Evolutionary conservation across 1,284 basidiomycete species (phyloP).

Genomic region (Kwoniella shivajii): DNA sequence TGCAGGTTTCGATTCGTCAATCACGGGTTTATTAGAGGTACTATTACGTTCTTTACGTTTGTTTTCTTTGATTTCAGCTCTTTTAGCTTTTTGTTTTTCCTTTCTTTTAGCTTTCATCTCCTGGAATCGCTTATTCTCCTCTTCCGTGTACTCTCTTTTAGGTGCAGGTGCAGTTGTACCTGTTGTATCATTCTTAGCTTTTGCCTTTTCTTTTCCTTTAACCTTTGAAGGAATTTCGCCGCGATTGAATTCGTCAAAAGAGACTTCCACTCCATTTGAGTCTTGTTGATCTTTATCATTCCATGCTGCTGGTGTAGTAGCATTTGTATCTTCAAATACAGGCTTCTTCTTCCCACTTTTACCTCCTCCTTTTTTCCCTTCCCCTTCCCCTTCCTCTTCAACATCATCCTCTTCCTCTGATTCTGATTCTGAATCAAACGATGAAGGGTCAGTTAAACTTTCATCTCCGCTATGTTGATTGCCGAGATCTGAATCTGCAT

Average conservation of each 20-base stretch:
- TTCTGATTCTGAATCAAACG: constrained; percentile 16
- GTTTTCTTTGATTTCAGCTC: constrained; percentile 31
- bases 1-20: constrained; percentile 5
- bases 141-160: constrained; percentile 35
- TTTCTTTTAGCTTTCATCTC: constrained; percentile 32
- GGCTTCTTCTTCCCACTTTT: constrained; percentile 4
- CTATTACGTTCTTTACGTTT: constrained; percentile 13
- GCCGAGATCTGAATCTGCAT: constrained; percentile 5
- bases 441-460: constrained; percentile 15
- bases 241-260: constrained; percentile 34
- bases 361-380: constrained; percentile 16
- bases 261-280: constrained; percentile 16
- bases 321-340: constrained; percentile 28
- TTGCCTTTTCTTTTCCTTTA: constrained; percentile 6
- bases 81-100: constrained; percentile 42
- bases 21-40: not conserved
- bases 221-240: constrained; percentile 4
- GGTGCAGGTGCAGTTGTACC: constrained; percentile 2
- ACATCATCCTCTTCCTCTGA: constrained; percentile 22
- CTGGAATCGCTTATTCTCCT: constrained; percentile 28
- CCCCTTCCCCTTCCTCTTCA: constrained; percentile 20
- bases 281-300: constrained; percentile 5
- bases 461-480: constrained; percentile 3
- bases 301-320: constrained; percentile 39
- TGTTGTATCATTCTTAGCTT: constrained; percentile 2